Conservation (phyloP, 768 basidiomycete genomes). For the Macrolepiota fuliginosa region DNA sequence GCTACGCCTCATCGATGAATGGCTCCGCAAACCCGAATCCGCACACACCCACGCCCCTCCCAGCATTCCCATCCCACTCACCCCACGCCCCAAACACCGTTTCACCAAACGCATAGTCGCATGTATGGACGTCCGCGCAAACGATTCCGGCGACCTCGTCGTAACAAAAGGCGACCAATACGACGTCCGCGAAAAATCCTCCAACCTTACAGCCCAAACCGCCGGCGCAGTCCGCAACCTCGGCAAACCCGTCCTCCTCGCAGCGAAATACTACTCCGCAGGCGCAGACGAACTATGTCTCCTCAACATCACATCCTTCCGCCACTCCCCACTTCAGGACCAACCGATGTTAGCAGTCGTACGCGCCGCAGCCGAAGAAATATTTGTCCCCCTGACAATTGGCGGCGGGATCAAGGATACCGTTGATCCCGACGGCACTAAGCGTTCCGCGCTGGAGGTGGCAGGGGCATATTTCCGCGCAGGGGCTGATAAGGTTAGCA, state of each 20-base stretch:
- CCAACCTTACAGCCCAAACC: constrained; percentile 34
- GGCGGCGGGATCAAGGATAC: constrained; percentile 98
- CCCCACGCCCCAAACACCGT: constrained; percentile 50
- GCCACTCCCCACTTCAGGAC: constrained; percentile 90
- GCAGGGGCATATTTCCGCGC: constrained; percentile 95
- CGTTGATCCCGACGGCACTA: constrained; percentile 92
- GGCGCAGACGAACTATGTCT: constrained; percentile 97
- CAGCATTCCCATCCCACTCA: constrained; percentile 32
- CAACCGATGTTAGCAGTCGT: constrained; percentile 99
- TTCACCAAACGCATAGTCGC: constrained; percentile 95
- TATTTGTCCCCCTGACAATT: constrained; percentile 98
- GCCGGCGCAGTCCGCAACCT: constrained; percentile 91
- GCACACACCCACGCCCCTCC: constrained; percentile 31
- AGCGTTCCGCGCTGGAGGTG: constrained; percentile 85
- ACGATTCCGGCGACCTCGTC: constrained; percentile 94
- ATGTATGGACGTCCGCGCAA: constrained; percentile 96
- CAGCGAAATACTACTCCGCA: constrained; percentile 77
- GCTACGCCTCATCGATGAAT: constrained; percentile 71
- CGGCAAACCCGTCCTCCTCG: constrained; percentile 93
- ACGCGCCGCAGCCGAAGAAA: constrained; percentile 79
- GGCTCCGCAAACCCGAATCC: constrained; percentile 63
- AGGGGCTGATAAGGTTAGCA: constrained; percentile 98
- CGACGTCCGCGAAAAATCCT: constrained; percentile 84
- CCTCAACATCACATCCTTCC: constrained; percentile 99
- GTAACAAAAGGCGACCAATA: constrained; percentile 99